These are phyloP conservation scores for Rhipidocladum racemiflorum DNA, from an alignment of 176 grass and related monocot species.

Conservation along the genomic window DNA sequence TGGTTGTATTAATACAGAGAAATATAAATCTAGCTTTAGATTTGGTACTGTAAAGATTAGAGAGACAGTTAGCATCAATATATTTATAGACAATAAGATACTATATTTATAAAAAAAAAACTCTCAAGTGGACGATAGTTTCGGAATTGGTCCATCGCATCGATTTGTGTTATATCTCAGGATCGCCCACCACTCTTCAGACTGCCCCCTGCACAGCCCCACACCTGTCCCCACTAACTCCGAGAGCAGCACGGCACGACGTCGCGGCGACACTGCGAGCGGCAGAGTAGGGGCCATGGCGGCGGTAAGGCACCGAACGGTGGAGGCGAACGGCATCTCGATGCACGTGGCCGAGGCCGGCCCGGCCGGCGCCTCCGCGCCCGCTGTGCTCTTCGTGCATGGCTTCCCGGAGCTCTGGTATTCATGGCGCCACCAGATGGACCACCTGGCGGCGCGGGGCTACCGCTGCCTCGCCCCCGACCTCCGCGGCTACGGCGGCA, in stretches of 20 bases:
- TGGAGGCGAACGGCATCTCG: conserved; percentile 63
- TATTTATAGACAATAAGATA: too few species aligned
- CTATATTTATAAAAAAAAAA: too few species aligned
- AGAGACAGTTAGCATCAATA: too few species aligned
- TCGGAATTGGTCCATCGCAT: too few species aligned
- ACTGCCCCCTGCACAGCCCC: too few species aligned
- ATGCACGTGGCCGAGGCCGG: conserved; percentile 76
- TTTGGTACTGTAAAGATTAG: too few species aligned
- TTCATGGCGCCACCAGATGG: conserved; percentile 81
- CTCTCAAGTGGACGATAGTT: too few species aligned
- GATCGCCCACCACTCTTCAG: too few species aligned
- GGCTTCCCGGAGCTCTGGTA: conserved; percentile 90
- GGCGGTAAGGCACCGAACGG: conserved; percentile 46
- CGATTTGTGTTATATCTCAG: too few species aligned
- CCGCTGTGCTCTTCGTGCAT: conserved; percentile 65
- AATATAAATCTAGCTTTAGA: too few species aligned
- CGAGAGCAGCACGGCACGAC: neutral
- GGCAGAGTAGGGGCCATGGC: neutral
- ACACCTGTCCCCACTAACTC: too few species aligned
- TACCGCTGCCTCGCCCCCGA: conserved; percentile 73
- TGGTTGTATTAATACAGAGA: too few species aligned
- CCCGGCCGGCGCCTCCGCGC: conserved; percentile 7
- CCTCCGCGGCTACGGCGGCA: conserved; percentile 74
- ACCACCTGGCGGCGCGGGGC: conserved; percentile 49
- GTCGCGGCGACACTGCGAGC: neutral